Evolutionary conservation across 2,329 filamentous ascomycete genomes (phyloP).

Genomic region (Neurospora sp.): DNA sequence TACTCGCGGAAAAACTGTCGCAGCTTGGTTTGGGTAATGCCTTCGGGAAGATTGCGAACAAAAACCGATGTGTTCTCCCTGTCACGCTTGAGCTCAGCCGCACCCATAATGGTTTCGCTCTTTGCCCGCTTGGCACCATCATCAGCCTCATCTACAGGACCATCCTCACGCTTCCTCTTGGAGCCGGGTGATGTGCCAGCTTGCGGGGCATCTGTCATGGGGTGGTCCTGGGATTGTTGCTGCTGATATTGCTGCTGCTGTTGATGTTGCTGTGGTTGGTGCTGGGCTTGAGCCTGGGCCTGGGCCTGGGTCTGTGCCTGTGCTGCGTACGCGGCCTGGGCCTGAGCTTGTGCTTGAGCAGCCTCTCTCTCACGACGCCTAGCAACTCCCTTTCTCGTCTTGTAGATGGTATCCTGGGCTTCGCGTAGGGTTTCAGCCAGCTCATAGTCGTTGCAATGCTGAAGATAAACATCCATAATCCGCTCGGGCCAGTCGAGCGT

Average conservation of each 20-base stretch:
- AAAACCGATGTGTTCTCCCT: constrained; percentile 83
- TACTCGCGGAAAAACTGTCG: constrained; percentile 89
- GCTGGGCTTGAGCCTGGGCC: constrained; percentile 12
- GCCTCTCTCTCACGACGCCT: constrained; percentile 58
- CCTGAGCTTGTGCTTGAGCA: constrained; percentile 34
- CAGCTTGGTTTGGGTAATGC: constrained; percentile 61
- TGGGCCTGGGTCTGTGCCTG: constrained; percentile 23
- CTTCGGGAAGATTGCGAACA: constrained; percentile 63
- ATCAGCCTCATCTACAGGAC: constrained; percentile 39
- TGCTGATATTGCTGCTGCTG: constrained; percentile 2
- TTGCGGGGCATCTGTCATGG: constrained; percentile 19
- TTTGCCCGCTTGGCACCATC: constrained; percentile 58
- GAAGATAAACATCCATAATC: constrained; percentile 61
- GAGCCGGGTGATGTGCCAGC: constrained; percentile 25
- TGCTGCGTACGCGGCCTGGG: constrained; percentile 23
- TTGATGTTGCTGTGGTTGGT: neutral
- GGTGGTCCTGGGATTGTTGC: constrained; percentile 7
- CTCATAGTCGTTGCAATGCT: constrained; percentile 87
- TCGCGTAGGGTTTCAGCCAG: constrained; percentile 62
- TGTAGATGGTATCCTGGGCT: constrained; percentile 64
- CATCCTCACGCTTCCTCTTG: constrained; percentile 68
- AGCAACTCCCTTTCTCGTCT: constrained; percentile 51
- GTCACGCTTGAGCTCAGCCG: constrained; percentile 57
- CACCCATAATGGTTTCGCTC: constrained; percentile 26
- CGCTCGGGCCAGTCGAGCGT: constrained; percentile 69